Evolutionary conservation across 2,329 filamentous ascomycete genomes (phyloP).

Genomic region (Nemania serpens): DNA sequence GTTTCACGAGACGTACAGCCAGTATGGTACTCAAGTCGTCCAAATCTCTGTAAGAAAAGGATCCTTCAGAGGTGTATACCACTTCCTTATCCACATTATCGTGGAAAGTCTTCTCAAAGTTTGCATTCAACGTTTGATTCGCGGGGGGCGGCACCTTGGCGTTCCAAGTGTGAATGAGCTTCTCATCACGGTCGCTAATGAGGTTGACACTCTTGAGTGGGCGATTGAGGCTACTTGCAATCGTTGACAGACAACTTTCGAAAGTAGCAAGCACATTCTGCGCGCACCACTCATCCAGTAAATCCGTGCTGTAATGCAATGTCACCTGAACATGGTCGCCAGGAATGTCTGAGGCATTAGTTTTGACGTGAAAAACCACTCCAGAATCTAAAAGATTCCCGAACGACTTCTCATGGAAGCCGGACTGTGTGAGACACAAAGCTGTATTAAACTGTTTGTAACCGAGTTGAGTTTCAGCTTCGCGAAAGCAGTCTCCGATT

Average conservation of each 20-base stretch:
- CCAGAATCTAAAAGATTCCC: background rate
- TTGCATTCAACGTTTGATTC: constrained; percentile 4
- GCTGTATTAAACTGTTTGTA: constrained; percentile 2
- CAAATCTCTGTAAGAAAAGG: background rate
- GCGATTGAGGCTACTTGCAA: background rate
- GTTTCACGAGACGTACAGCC: constrained; percentile 2
- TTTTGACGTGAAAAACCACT: background rate
- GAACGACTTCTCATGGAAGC: background rate
- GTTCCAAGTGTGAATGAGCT: constrained; percentile 2
- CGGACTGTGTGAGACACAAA: constrained; percentile 1
- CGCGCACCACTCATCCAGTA: constrained; percentile 7
- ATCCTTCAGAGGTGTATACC: constrained; percentile 7
- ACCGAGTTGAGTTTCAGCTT: constrained; percentile 1
- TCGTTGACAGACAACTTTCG: background rate
- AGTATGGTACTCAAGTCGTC: constrained; percentile 5
- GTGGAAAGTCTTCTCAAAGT: constrained; percentile 6
- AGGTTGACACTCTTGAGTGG: background rate
- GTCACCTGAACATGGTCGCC: constrained; percentile 1
- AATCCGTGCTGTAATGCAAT: constrained; percentile 9
- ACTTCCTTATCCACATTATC: constrained; percentile 5
- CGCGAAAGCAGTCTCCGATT: background rate
- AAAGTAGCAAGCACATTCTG: constrained; percentile 5
- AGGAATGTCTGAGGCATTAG: background rate
- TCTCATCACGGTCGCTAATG: background rate
- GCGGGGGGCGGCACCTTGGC: constrained; percentile 6